Conservation (phyloP, 768 basidiomycete species). For the Trametes sanguinea region DNA sequence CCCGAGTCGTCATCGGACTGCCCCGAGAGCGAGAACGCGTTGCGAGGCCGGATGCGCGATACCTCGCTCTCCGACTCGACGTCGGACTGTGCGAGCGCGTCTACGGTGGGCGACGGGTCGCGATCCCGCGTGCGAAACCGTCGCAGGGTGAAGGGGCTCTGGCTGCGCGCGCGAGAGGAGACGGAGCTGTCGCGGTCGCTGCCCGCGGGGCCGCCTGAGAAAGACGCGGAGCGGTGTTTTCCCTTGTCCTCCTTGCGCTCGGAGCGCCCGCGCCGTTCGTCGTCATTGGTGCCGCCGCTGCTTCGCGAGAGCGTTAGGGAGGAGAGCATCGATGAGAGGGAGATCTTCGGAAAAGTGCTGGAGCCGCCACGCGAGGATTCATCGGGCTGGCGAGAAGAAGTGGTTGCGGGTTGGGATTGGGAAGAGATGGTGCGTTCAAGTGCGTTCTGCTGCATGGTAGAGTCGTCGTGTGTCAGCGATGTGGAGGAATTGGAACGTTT, state of each 20-base stretch:
- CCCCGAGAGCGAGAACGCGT: constrained; percentile 63
- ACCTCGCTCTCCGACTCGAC: constrained; percentile 59
- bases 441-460: constrained; percentile 51
- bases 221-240: constrained; percentile 39
- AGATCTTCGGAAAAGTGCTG: constrained; percentile 62
- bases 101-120: constrained; percentile 51
- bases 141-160: constrained; percentile 79
- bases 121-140: constrained; percentile 53
- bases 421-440: constrained; percentile 47
- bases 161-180: constrained; percentile 62
- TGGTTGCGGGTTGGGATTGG: constrained; percentile 22
- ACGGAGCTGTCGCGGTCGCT: constrained; percentile 32
- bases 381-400: constrained; percentile 21
- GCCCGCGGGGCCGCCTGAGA: constrained; percentile 43
- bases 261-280: constrained; percentile 56
- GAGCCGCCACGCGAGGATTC: constrained; percentile 30
- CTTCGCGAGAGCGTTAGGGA: constrained; percentile 63
- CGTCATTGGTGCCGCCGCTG: constrained; percentile 27
- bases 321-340: constrained; percentile 69
- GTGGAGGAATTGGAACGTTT: constrained; percentile 34
- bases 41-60: constrained; percentile 55
- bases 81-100: constrained; percentile 60
- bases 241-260: constrained; percentile 39
- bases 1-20: constrained; percentile 47
- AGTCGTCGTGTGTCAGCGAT: constrained; percentile 41